Base-by-base conservation (phyloP, 306 rosid species). In the Vigna angularis region DNA sequence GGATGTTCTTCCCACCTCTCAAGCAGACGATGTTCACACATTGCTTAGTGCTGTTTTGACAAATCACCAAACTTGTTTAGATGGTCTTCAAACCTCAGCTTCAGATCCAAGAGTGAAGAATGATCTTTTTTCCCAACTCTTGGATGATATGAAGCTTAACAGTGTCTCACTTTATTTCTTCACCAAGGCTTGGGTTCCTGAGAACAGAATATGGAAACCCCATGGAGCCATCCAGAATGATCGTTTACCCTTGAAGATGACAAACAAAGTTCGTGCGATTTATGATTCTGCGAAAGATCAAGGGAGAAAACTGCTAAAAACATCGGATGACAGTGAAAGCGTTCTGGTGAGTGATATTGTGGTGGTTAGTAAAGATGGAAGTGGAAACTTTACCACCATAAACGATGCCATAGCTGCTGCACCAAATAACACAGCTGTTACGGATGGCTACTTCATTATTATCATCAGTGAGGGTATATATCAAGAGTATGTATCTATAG, bases 11-110 rank as follows among this genome's bases (percentile, higher is more conserved):
- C 69, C 91, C 17, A 67, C 51, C 36, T 34, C 73, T 45, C 66
- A 87, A 75, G 92, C 88, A 34, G 92, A 92, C 2, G 86, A 90
- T 6, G 34, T 86, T 20, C 93, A 89, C 67, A 83, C 93, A 1
- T 18, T 78, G 26, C 84, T 92, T 6, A 92, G 97, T 48, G 97
- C 92, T 28, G 72, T 88, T 65, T 50, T 92, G 64, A 92, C 97
- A 1, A 92, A 92, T 73, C 86, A 87, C 48, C 87, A 90, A 66
- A 92, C 97, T 3, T 92, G 97, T 40, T 32, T 76, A 45, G 97
- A 89, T 3, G 89, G 97, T 8, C 68, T 92, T 1, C 85, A 86
- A 22, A 79, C 86, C 1, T 72, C 88, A 17, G 88, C 92, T 49
- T 83, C 89, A 3, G 77, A 88, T 82, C 78, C 85, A 83, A 82